These are phyloP conservation scores for Diplogelasinospora grovesii DNA, from an alignment of 495 filamentous ascomycete species.

Conservation along the genomic window DNA sequence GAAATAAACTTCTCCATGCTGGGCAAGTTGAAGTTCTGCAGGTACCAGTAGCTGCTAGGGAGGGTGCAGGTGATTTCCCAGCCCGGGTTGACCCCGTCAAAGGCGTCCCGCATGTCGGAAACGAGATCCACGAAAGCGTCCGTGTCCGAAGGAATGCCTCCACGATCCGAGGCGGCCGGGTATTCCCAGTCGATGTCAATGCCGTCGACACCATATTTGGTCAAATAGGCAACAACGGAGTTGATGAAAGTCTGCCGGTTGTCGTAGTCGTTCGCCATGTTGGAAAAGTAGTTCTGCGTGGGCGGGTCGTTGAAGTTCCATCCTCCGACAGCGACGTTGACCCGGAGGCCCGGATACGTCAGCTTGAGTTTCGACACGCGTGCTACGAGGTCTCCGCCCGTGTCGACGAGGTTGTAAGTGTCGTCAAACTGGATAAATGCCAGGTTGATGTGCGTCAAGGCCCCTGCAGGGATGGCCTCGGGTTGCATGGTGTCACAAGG, in stretches of 20 bases:
- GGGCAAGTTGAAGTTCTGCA: background rate
- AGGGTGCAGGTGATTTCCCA: background rate
- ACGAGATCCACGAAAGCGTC: conserved; percentile 27
- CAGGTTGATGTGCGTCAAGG: conserved; percentile 21
- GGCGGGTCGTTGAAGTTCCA: conserved; percentile 8
- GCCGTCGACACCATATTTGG: conserved; percentile 27
- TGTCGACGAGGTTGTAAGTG: conserved; percentile 2
- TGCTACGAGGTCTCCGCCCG: conserved; percentile 4
- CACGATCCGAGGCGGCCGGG: conserved; percentile 33
- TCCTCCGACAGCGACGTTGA: conserved; percentile 36
- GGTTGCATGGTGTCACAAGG: conserved; percentile 2
- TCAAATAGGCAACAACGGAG: conserved; percentile 6
- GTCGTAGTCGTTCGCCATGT: conserved; percentile 12
- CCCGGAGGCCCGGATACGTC: conserved; percentile 19
- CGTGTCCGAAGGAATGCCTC: conserved; percentile 30
- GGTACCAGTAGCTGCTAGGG: background rate
- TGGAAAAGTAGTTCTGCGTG: conserved; percentile 11
- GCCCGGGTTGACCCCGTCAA: background rate
- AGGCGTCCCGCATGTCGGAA: background rate
- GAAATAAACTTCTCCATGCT: conserved; percentile 33
- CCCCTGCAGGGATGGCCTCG: conserved; percentile 1
- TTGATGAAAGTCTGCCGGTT: conserved; percentile 19
- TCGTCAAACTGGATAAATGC: conserved; percentile 15
- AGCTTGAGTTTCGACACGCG: conserved; percentile 22
- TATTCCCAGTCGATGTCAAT: conserved; percentile 55